phyloP scores from a whole-genome alignment of 2,329 filamentous ascomycete species.

The Trichoderma koningiopsis region DNA sequence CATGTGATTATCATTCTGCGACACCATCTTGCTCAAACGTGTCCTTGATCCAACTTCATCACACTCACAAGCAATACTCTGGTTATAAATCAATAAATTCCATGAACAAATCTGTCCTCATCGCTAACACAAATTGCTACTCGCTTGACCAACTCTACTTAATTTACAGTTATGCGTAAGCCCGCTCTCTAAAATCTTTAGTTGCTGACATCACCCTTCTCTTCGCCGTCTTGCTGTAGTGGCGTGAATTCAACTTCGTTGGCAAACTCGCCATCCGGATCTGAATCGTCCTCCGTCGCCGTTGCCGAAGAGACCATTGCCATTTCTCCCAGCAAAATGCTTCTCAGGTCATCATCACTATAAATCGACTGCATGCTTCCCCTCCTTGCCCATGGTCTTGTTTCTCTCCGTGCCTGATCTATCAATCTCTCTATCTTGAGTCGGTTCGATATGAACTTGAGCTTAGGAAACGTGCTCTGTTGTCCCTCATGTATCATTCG shows the following conservation, averaged over 20 bases:
- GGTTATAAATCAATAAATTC: background rate
- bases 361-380: slow-evolving; percentile 62
- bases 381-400: slow-evolving; percentile 50
- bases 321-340: slow-evolving; percentile 47
- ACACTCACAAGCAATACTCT: background rate
- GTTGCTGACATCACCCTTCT: slow-evolving; percentile 26
- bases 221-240: slow-evolving; percentile 26
- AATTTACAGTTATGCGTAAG: background rate
- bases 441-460: slow-evolving; percentile 87
- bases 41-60: background rate
- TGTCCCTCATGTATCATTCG: slow-evolving; percentile 90
- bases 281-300: slow-evolving; percentile 41
- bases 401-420: slow-evolving; percentile 60
- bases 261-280: slow-evolving; percentile 32
- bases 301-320: slow-evolving; percentile 37
- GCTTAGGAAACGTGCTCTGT: slow-evolving; percentile 84
- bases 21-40: background rate
- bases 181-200: background rate
- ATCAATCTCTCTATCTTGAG: slow-evolving; percentile 76
- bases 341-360: slow-evolving; percentile 61
- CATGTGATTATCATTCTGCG: background rate
- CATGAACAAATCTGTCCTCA: background rate
- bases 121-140: background rate
- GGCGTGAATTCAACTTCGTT: slow-evolving; percentile 2
- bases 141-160: background rate